Conservation (phyloP, 257 asterid species). For the Lavandula angustifolia region DNA sequence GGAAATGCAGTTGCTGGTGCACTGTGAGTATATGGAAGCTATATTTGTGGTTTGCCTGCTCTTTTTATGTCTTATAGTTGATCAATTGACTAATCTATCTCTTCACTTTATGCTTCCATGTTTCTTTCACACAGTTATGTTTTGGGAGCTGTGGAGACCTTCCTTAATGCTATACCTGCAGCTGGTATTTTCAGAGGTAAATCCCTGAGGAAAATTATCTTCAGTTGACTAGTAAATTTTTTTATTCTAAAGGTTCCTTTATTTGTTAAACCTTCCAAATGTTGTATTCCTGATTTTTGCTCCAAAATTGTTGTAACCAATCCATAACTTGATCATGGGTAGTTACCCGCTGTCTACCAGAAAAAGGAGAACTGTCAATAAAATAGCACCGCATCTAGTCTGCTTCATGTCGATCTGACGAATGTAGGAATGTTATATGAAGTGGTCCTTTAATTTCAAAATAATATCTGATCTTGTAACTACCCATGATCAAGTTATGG, state of each 20-base stretch:
- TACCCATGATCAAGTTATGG: conserved; percentile 12
- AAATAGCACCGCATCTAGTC: neutral
- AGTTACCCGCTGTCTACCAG: conserved; percentile 18
- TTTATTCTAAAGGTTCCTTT: conserved; percentile 8
- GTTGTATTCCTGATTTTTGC: neutral
- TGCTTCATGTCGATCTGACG: conserved; percentile 27
- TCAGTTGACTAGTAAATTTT: conserved; percentile 17
- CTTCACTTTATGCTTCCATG: conserved; percentile 28
- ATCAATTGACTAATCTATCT: conserved; percentile 15
- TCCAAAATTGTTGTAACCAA: neutral
- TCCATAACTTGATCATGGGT: conserved; percentile 11
- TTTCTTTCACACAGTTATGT: conserved; percentile 65
- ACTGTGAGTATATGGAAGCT: conserved; percentile 67
- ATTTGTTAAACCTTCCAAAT: neutral
- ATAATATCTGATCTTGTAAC: neutral
- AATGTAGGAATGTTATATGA: conserved; percentile 15
- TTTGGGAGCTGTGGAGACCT: conserved; percentile 98
- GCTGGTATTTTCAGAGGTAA: conserved; percentile 97
- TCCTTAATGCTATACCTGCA: conserved; percentile 85
- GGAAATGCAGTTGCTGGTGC: conserved; percentile 99
- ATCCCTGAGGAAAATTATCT: conserved; percentile 19
- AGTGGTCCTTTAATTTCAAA: conserved; percentile 2
- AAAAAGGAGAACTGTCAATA: conserved; percentile 12
- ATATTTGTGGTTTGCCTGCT: conserved; percentile 18
- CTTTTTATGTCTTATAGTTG: conserved; percentile 9